A percentile compares a stretch with the other conserved stretches of the same genome.
These are phyloP conservation scores for Leptodermis oblonga DNA, from an alignment of 257 asterid genomes.

Conservation along the genomic window DNA sequence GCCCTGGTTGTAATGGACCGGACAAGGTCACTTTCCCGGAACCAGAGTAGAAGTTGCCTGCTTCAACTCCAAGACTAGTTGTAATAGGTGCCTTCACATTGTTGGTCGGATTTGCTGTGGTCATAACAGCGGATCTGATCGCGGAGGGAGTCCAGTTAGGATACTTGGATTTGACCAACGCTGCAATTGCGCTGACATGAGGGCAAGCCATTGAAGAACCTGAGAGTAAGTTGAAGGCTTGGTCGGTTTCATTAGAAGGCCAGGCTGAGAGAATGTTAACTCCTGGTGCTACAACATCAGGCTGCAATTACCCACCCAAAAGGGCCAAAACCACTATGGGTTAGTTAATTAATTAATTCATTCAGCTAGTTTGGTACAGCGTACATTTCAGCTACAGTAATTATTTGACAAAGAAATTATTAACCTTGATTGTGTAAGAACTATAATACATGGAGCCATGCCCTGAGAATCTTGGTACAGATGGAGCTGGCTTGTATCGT, in stretches of 20 bases:
- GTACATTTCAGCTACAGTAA: no score
- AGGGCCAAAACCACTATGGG: not conserved
- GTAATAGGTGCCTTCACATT: slow-evolving; percentile 50
- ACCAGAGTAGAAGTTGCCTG: slow-evolving; percentile 68
- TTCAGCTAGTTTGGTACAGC: no score
- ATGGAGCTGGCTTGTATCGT: slow-evolving; percentile 64
- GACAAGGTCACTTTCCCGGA: slow-evolving; percentile 66
- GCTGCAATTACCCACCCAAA: slow-evolving; percentile 50
- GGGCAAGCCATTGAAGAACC: slow-evolving; percentile 96
- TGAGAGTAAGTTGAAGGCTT: slow-evolving; percentile 47
- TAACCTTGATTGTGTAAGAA: slow-evolving; percentile 59
- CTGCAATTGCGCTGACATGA: slow-evolving; percentile 72
- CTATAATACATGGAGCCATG: slow-evolving; percentile 54
- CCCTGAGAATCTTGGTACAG: slow-evolving; percentile 60
- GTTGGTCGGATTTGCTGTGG: slow-evolving; percentile 70
- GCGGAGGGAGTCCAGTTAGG: slow-evolving; percentile 74
- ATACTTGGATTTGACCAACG: slow-evolving; percentile 51
- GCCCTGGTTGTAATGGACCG: slow-evolving; percentile 67
- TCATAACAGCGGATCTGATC: slow-evolving; percentile 70
- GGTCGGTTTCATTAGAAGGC: slow-evolving; percentile 39
- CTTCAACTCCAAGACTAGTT: slow-evolving; percentile 41
- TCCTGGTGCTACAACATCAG: slow-evolving; percentile 84
- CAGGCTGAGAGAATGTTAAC: slow-evolving; percentile 81
- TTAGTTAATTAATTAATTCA: no score
- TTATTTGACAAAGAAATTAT: not conserved